These are phyloP conservation scores for Pseudocercospora vitis DNA, from an alignment of 2,329 filamentous ascomycete species.

Conservation along the genomic window DNA sequence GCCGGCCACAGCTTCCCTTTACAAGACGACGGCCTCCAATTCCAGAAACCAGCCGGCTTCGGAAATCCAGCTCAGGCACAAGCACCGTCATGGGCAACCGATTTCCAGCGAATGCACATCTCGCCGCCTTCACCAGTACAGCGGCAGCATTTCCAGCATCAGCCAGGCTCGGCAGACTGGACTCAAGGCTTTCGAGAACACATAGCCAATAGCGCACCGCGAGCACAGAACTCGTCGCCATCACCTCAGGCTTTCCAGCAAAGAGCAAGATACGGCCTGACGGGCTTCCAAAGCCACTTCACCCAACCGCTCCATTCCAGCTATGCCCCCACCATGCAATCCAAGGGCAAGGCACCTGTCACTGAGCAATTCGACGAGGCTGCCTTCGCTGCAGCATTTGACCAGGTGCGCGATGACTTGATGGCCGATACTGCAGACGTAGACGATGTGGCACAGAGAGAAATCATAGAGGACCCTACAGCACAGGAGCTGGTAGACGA, in stretches of 20 bases:
- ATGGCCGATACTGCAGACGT: slow-evolving; percentile 30
- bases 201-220: slow-evolving; percentile 38
- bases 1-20: slow-evolving; percentile 43
- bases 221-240: slow-evolving; percentile 29
- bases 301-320: slow-evolving; percentile 23
- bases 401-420: slow-evolving; percentile 47
- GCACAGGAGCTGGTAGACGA: slow-evolving; percentile 16
- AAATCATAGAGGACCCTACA: slow-evolving; percentile 15
- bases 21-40: slow-evolving; percentile 41
- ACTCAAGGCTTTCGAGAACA: slow-evolving; percentile 60
- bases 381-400: slow-evolving; percentile 58
- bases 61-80: slow-evolving; percentile 28
- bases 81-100: slow-evolving; percentile 49
- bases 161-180: slow-evolving; percentile 46
- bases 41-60: slow-evolving; percentile 37
- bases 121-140: slow-evolving; percentile 44
- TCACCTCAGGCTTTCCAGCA: slow-evolving; percentile 37
- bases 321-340: slow-evolving; percentile 17
- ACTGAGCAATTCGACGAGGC: slow-evolving; percentile 53
- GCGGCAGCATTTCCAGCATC: slow-evolving; percentile 46
- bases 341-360: slow-evolving; percentile 38
- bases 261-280: slow-evolving; percentile 33
- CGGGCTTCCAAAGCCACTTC: slow-evolving; percentile 33
- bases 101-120: slow-evolving; percentile 52
- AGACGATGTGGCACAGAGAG: slow-evolving; percentile 15